Percentiles rank a stretch among this genome's conserved stretches.
Evolutionary conservation across 1,284 basidiomycete species (phyloP).

Genomic region (Tilletia walkeri): DNA sequence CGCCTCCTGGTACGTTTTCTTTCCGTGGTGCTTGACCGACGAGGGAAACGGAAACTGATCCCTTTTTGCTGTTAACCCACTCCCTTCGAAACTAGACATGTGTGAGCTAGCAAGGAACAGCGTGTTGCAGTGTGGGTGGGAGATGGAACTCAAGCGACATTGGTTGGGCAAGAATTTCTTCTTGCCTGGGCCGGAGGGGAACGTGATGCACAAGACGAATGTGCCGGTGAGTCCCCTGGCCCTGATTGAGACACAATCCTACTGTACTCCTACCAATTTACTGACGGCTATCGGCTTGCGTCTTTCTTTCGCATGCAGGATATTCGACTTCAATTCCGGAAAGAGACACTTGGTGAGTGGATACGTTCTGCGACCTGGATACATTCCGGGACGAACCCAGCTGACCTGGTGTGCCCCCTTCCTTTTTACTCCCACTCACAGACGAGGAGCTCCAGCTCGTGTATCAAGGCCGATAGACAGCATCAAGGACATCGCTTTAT

Average conservation of each 20-base stretch:
- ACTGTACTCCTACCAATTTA: not conserved
- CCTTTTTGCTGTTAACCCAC: not conserved
- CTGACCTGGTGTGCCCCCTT: not conserved
- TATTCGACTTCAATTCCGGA: constrained; percentile 80
- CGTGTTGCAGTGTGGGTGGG: constrained; percentile 93
- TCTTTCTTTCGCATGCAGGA: constrained; percentile 56
- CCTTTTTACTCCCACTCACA: not conserved
- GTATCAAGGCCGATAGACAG: not conserved
- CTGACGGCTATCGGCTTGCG: no score
- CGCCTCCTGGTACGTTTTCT: constrained; percentile 35
- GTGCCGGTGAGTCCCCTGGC: constrained; percentile 64
- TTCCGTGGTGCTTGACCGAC: no score
- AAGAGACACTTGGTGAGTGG: constrained; percentile 75
- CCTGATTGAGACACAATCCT: not conserved
- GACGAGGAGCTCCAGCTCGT: constrained; percentile 15
- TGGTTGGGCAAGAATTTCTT: constrained; percentile 78
- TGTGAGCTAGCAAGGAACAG: constrained; percentile 92
- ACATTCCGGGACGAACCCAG: no score
- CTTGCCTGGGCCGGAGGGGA: constrained; percentile 58
- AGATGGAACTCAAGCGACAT: constrained; percentile 97
- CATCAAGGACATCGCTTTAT: no score
- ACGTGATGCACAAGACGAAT: constrained; percentile 66
- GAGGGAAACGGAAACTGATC: no score
- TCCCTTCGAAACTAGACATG: constrained; percentile 58
- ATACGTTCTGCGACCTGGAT: no score